phyloP scores from a whole-genome alignment of 2,329 filamentous ascomycete genomes.

The Ophiosphaerella narmari region DNA sequence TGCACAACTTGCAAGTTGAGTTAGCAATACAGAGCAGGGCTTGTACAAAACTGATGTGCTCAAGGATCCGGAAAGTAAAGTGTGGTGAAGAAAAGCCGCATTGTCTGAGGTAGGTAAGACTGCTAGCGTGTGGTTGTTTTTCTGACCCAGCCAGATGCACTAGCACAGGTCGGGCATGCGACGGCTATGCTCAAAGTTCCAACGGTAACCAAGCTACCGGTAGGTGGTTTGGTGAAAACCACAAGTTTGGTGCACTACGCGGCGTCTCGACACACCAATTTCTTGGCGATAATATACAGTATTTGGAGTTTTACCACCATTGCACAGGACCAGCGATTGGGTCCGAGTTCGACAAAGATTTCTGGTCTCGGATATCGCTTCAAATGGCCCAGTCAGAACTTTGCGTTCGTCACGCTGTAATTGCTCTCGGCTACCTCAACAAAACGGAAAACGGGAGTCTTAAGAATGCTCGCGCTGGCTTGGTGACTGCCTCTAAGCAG shows the following conservation, averaged over 20 bases:
- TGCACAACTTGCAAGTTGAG: constrained; percentile 30
- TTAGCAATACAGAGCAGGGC: not conserved
- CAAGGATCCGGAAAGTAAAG: constrained; percentile 28
- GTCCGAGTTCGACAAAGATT: constrained; percentile 34
- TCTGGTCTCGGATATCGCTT: constrained; percentile 48
- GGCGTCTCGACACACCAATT: constrained; percentile 3
- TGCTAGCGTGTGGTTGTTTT: not conserved
- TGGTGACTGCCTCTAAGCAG: not conserved
- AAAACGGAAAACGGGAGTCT: constrained; percentile 12
- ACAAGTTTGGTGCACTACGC: not conserved
- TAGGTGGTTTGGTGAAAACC: not conserved
- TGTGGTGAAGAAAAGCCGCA: constrained; percentile 28
- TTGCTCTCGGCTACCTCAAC: constrained; percentile 46
- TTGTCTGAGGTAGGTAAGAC: constrained; percentile 21
- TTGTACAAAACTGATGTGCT: constrained; percentile 2
- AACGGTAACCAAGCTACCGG: not conserved
- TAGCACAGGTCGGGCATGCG: constrained; percentile 30
- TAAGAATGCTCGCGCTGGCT: constrained; percentile 5
- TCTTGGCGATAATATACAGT: constrained; percentile 13
- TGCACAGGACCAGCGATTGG: constrained; percentile 44
- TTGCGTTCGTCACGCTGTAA: constrained; percentile 47
- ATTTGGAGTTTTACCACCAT: constrained; percentile 49
- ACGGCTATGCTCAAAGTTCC: constrained; percentile 17
- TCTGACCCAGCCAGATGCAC: constrained; percentile 21
- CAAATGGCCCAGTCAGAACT: constrained; percentile 48